Conservation (phyloP, 495 filamentous ascomycete species). For the Penicillium diatomitis region DNA sequence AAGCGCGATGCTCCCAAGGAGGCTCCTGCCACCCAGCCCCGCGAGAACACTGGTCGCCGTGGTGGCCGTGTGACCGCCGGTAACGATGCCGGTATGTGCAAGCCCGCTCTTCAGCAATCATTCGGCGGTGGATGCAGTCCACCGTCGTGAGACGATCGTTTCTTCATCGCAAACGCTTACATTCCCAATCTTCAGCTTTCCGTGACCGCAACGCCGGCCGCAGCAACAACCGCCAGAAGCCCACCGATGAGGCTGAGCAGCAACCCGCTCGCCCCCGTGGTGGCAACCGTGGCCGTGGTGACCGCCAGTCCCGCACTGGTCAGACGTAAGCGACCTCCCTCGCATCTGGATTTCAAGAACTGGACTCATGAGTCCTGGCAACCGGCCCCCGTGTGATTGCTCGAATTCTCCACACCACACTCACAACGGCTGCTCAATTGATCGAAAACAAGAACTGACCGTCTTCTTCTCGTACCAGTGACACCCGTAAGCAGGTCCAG, state of each 20-base stretch:
- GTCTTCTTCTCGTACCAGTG: conserved; percentile 35
- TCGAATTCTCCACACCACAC: too few relatives aligned
- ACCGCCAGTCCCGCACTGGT: conserved; percentile 71
- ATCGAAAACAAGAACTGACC: conserved; percentile 4
- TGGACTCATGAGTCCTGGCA: too few relatives aligned
- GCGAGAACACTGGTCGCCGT: conserved; percentile 43
- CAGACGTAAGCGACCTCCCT: conserved; percentile 48
- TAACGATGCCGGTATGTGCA: conserved; percentile 71
- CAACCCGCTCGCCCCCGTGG: conserved; percentile 38
- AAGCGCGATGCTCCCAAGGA: conserved; percentile 86
- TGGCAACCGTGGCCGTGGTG: conserved; percentile 55
- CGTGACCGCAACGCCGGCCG: conserved; percentile 81
- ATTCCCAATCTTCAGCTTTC: conserved; percentile 52
- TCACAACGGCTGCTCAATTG: not conserved
- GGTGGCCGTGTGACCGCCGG: conserved; percentile 52
- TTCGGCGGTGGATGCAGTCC: too few relatives aligned
- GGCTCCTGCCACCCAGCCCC: conserved; percentile 33
- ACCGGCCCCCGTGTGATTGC: too few relatives aligned
- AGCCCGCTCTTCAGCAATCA: too few relatives aligned
- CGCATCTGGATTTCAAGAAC: not conserved
- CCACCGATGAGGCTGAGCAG: conserved; percentile 59
- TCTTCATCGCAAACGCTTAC: not conserved
- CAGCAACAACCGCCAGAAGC: conserved; percentile 72
- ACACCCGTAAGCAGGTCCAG: conserved; percentile 85
- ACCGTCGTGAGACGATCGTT: too few relatives aligned